phyloP scores from a whole-genome alignment of 202 grass and related monocot genomes.

The Sporobolus alterniflorus region DNA sequence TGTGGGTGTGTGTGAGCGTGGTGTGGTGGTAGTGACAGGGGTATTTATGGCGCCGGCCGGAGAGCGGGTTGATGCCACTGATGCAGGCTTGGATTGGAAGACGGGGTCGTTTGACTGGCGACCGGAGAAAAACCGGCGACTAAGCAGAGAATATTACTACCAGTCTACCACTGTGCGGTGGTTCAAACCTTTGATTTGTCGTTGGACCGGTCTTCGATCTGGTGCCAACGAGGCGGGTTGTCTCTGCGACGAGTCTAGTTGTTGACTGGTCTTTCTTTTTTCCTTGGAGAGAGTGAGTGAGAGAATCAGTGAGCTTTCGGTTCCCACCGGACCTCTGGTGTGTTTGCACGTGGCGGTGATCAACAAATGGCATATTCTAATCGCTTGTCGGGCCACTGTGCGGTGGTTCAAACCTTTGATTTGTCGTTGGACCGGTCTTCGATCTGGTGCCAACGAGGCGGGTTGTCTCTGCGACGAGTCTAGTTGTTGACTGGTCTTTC shows the following conservation, averaged over 20 bases:
- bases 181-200: conserved; percentile 16
- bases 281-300: no score
- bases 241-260: not conserved
- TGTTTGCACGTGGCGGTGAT: no score
- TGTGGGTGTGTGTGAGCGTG: not conserved
- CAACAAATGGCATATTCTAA: no score
- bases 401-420: conserved; percentile 5
- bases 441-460: not conserved
- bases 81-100: not conserved
- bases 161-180: no score
- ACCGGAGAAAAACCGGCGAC: conserved; percentile 21
- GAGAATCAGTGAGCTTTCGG: not conserved
- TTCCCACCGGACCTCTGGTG: no score
- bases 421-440: conserved; percentile 46
- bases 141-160: conserved; percentile 21
- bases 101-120: conserved; percentile 23
- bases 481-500: not conserved
- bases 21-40: conserved; percentile 15
- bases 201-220: conserved; percentile 40
- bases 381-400: no score
- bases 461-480: not conserved
- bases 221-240: not conserved
- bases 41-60: conserved; percentile 52
- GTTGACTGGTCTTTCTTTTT: not conserved
- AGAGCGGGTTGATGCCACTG: not conserved